Evolutionary conservation across 2,329 filamentous ascomycete species (phyloP).

Genomic region (Mycocentrospora acerina): DNA sequence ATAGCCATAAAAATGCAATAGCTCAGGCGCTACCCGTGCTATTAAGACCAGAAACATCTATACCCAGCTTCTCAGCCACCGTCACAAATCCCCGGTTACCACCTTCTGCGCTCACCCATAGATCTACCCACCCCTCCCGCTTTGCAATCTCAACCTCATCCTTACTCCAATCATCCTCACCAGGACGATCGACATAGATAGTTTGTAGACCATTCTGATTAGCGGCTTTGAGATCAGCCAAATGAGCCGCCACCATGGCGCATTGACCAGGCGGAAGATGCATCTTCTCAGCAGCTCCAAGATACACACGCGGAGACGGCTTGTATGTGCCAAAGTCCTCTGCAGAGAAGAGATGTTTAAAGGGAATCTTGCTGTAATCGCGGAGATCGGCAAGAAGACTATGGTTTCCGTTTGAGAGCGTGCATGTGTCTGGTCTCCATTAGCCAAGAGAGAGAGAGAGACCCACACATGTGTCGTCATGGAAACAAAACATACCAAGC

Average conservation of each 20-base stretch:
- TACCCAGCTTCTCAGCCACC: conserved; percentile 44
- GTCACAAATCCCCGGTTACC: conserved; percentile 52
- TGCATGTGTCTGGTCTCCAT: conserved; percentile 53
- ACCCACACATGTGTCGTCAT: no score
- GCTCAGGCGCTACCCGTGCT: conserved; percentile 2
- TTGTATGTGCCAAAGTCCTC: conserved; percentile 77
- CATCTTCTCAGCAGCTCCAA: conserved; percentile 64
- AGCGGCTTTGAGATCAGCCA: conserved; percentile 68
- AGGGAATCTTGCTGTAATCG: conserved; percentile 60
- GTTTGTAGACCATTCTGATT: conserved; percentile 65
- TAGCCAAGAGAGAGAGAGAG: neutral
- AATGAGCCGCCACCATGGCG: conserved; percentile 76
- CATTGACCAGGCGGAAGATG: conserved; percentile 62
- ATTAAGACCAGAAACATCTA: conserved; percentile 11
- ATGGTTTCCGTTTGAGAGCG: conserved; percentile 74
- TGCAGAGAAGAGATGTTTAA: conserved; percentile 63
- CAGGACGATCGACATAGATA: conserved; percentile 69
- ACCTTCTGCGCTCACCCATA: conserved; percentile 48
- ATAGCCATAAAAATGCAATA: neutral
- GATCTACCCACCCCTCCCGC: conserved; percentile 63
- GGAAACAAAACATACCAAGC: conserved; percentile 42
- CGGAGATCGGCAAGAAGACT: conserved; percentile 67
- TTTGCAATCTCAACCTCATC: conserved; percentile 55
- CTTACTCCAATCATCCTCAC: conserved; percentile 64
- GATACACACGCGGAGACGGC: conserved; percentile 67